Percentiles rank a stretch among this genome's conserved stretches.
phyloP scores from a whole-genome alignment of 177 flowering plant species.

The Vitis hybrid region DNA sequence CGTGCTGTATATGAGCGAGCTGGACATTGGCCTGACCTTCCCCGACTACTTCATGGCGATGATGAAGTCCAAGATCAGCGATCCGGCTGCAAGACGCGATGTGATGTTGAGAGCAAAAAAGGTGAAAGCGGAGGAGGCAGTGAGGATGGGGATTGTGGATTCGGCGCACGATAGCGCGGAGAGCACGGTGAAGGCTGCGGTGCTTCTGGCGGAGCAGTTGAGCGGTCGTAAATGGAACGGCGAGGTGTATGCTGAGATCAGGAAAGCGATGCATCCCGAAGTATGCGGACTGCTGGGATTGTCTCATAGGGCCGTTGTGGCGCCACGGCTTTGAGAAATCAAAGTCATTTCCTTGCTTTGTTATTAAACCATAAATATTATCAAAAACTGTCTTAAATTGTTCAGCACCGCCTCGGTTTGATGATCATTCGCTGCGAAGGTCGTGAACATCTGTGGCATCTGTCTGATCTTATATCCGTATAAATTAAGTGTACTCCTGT shows the following conservation, averaged over 20 bases:
- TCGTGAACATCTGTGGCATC: no score
- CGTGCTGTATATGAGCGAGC: slow-evolving; percentile 75
- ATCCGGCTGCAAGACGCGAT: slow-evolving; percentile 36
- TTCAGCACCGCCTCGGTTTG: no score
- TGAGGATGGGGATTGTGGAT: slow-evolving; percentile 57
- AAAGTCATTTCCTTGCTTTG: no score
- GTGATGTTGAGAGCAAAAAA: slow-evolving; percentile 46
- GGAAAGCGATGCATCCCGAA: slow-evolving; percentile 58
- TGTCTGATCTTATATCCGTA: no score
- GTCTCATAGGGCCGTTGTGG: slow-evolving; percentile 10
- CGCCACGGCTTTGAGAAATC: slow-evolving; percentile 19
- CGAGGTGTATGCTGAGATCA: slow-evolving; percentile 49
- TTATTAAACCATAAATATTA: no score
- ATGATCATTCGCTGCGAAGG: no score
- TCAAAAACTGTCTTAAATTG: no score
- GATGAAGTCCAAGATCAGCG: slow-evolving; percentile 44
- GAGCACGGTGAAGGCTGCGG: slow-evolving; percentile 45
- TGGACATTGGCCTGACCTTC: slow-evolving; percentile 59
- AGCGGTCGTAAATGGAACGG: slow-evolving; percentile 59
- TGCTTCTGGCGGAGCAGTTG: slow-evolving; percentile 52
- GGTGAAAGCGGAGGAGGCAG: slow-evolving; percentile 57
- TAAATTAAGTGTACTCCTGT: no score
- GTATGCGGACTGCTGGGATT: slow-evolving; percentile 41
- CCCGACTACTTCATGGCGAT: slow-evolving; percentile 55
- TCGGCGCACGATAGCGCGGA: slow-evolving; percentile 48